A percentile compares a stretch with the other conserved stretches of the same genome.
Evolutionary conservation across 176 grass and related monocot species (phyloP).

Genomic region (Bothriochloa decipiens): DNA sequence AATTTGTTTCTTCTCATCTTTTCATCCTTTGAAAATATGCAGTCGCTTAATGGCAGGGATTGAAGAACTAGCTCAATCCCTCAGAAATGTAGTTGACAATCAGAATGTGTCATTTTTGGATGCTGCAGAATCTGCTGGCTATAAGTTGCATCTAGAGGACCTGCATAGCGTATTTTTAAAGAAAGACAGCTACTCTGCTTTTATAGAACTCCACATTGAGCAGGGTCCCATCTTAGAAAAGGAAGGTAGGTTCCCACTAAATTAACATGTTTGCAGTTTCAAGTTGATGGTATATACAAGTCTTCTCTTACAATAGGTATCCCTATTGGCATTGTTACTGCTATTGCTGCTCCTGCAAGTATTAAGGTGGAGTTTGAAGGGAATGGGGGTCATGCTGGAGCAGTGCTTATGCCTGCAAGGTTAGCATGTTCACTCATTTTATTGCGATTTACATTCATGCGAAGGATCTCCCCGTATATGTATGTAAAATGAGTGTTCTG

Average conservation of each 20-base stretch:
- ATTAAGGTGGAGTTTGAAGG: conserved; percentile 86
- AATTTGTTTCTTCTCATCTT: conserved; percentile 12
- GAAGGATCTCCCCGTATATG: not conserved
- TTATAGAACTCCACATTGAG: conserved; percentile 97
- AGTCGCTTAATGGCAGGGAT: conserved; percentile 86
- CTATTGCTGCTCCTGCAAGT: conserved; percentile 97
- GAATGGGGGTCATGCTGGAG: conserved; percentile 94
- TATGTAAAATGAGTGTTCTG: conserved; percentile 25
- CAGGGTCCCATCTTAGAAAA: conserved; percentile 94
- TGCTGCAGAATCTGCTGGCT: conserved; percentile 81
- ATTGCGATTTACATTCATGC: not conserved
- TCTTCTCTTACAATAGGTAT: conserved; percentile 60
- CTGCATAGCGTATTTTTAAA: conserved; percentile 71
- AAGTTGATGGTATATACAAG: conserved; percentile 25
- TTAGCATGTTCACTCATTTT: conserved; percentile 41
- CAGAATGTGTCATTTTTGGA: conserved; percentile 84
- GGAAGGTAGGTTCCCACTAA: conserved; percentile 64
- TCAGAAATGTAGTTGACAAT: conserved; percentile 70
- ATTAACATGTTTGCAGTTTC: not conserved
- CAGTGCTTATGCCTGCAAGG: conserved; percentile 93
- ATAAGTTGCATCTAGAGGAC: conserved; percentile 60
- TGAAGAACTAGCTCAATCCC: conserved; percentile 64
- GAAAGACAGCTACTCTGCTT: conserved; percentile 77
- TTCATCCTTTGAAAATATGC: conserved; percentile 54
- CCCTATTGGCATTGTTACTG: conserved; percentile 90